Conservation (phyloP, 257 asterid genomes). For the Solanum virginianum region DNA sequence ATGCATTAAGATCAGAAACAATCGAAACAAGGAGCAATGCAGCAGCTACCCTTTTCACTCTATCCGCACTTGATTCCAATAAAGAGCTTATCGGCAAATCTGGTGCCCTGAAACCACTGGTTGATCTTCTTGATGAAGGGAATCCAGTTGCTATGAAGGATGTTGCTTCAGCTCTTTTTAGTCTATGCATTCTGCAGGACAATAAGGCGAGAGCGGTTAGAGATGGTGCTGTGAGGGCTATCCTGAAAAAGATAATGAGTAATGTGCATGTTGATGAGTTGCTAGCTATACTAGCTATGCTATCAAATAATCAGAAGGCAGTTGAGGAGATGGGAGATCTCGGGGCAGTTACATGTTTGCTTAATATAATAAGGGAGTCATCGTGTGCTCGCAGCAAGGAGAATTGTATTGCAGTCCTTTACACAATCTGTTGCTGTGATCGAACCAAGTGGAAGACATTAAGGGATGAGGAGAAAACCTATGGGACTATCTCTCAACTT, state of each 20-base stretch:
- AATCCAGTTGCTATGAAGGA: slow-evolving; percentile 57
- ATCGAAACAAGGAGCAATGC: slow-evolving; percentile 74
- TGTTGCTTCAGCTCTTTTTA: slow-evolving; percentile 78
- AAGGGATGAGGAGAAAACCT: slow-evolving; percentile 51
- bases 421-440: slow-evolving; percentile 48
- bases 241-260: slow-evolving; percentile 39
- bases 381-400: slow-evolving; percentile 51
- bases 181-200: slow-evolving; percentile 58
- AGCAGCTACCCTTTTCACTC: slow-evolving; percentile 81
- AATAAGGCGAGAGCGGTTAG: slow-evolving; percentile 63
- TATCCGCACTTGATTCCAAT: slow-evolving; percentile 74
- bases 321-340: slow-evolving; percentile 60
- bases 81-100: slow-evolving; percentile 63
- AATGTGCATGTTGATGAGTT: slow-evolving; percentile 56
- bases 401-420: slow-evolving; percentile 55
- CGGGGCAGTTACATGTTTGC: slow-evolving; percentile 58
- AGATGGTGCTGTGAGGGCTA: slow-evolving; percentile 60
- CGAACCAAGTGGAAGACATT: slow-evolving; percentile 58
- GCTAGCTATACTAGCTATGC: slow-evolving; percentile 71
- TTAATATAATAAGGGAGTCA: slow-evolving; percentile 46
- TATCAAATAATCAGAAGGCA: slow-evolving; percentile 54
- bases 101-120: slow-evolving; percentile 57
- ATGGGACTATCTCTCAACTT: slow-evolving; percentile 52
- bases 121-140: slow-evolving; percentile 65
- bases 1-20: slow-evolving; percentile 52